These are phyloP conservation scores for Rhytidhysteron rufulum DNA, from an alignment of 2,329 filamentous ascomycete genomes.

Conservation along the genomic window DNA sequence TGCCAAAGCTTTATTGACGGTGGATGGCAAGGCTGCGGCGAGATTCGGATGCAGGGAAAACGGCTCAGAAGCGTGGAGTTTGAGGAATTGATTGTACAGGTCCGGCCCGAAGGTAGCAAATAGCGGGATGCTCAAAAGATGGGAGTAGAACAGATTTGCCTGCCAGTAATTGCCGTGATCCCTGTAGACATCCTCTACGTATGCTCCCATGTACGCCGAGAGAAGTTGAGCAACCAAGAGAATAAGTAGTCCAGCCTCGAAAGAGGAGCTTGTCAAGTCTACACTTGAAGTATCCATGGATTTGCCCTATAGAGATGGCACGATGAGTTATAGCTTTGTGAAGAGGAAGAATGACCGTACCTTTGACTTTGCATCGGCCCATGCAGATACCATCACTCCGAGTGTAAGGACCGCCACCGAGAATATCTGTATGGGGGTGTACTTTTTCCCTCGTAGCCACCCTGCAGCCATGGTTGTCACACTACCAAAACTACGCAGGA, in stretches of 20 bases:
- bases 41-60: slow-evolving; percentile 41
- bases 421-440: slow-evolving; percentile 73
- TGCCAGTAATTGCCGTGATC: slow-evolving; percentile 86
- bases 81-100: slow-evolving; percentile 60
- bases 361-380: slow-evolving; percentile 84
- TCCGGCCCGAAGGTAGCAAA: slow-evolving; percentile 69
- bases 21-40: slow-evolving; percentile 23
- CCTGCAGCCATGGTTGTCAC: slow-evolving; percentile 95
- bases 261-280: slow-evolving; percentile 43
- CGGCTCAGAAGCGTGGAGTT: slow-evolving; percentile 61
- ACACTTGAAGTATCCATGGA: slow-evolving; percentile 39
- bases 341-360: slow-evolving; percentile 43
- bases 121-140: slow-evolving; percentile 69
- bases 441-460: slow-evolving; percentile 78
- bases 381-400: slow-evolving; percentile 82
- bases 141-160: slow-evolving; percentile 94
- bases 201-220: slow-evolving; percentile 91
- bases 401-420: slow-evolving; percentile 80
- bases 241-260: slow-evolving; percentile 70
- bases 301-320: slow-evolving; percentile 35
- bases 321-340: slow-evolving; percentile 6
- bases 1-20: slow-evolving; percentile 25
- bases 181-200: slow-evolving; percentile 86
- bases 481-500: slow-evolving; percentile 88
- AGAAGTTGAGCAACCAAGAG: slow-evolving; percentile 85